A percentile compares a stretch with the other conserved stretches of the same genome.
phyloP scores from a whole-genome alignment of 345 rosid species.

The Brassica cretica region DNA sequence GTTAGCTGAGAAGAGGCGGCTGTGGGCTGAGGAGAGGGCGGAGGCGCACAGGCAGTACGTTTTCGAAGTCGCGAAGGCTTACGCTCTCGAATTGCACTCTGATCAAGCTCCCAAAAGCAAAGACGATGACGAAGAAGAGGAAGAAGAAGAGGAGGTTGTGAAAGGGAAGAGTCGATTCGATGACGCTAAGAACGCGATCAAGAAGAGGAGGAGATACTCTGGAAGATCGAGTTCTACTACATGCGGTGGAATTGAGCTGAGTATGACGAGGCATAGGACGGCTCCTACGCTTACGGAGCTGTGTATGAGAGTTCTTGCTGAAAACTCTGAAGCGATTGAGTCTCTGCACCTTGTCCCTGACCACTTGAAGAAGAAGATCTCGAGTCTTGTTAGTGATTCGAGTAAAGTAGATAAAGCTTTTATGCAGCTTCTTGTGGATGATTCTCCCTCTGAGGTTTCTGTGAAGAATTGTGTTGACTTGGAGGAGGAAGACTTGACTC shows the following conservation, averaged over 20 bases:
- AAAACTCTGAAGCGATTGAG: slow-evolving; percentile 38
- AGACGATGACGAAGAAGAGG: background rate
- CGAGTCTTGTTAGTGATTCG: slow-evolving; percentile 29
- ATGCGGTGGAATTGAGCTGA: background rate
- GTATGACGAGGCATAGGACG: background rate
- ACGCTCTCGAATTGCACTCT: background rate
- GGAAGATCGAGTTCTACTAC: slow-evolving; percentile 1
- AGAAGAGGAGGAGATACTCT: slow-evolving; percentile 14
- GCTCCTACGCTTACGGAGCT: slow-evolving; percentile 44
- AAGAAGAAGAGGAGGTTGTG: background rate
- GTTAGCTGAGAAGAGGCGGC: background rate
- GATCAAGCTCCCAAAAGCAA: background rate
- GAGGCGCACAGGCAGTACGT: background rate
- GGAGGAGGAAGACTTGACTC: slow-evolving; percentile 39
- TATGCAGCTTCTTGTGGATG: slow-evolving; percentile 42
- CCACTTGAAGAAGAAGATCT: slow-evolving; percentile 41
- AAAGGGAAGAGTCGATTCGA: slow-evolving; percentile 30
- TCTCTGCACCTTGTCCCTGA: slow-evolving; percentile 50
- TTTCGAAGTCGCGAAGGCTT: background rate
- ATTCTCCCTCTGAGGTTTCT: slow-evolving; percentile 44
- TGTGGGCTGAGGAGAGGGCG: background rate
- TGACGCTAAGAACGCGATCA: slow-evolving; percentile 37
- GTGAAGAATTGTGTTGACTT: slow-evolving; percentile 36
- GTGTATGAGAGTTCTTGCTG: slow-evolving; percentile 41
- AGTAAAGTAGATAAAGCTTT: slow-evolving; percentile 39